Base-by-base conservation (phyloP, 108 stramenopile species). In the Skeletonema menzelii region DNA sequence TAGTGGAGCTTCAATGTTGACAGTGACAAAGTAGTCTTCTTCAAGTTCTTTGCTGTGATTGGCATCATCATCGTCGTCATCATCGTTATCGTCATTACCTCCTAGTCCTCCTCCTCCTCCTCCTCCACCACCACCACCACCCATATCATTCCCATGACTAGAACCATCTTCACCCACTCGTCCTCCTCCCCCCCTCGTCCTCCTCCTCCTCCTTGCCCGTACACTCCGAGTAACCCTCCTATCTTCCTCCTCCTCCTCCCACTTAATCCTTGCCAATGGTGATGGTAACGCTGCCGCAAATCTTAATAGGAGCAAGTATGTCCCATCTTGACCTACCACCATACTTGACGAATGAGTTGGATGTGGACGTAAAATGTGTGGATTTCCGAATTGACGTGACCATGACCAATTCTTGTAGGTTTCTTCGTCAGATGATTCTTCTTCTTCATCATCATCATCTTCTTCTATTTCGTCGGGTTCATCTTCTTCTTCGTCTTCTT, bases 301-400 rank as follows among this genome's bases (percentile, higher is more conserved):
- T 62, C 78, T 38, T 8, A 79, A 35, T 8, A 79, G 28, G 20
- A 79, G 42, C 8, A 79, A 55, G 27, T 79, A 79, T 3, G 78
- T 68, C n/a, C 78, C 78, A 35, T 79, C 78, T 67, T 79, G 71
- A 49, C 78, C 78, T 11, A 79, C 78, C 27, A 79, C 64, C 78
- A 79, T 79, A 60, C 71, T 72, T 4, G 78, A 79, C 1, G 63
- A 63, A 27, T 72, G 78, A 3, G 78, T 72, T 4, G 78, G 71
- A 63, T 79, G 71, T 19, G 78, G 78, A 24, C 71, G 66, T 28
- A 79, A 49, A 26, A 79, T 79, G 8, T 72, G 32, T 7, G 78
- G 78, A 49, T 79, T 79, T 28, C 78, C 78, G 27, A 63, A 79
- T 46, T 79, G 78, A 42, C 61, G 59, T 40, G 78, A 79, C 78